Conservation (phyloP, 768 basidiomycete genomes). For the Asterophora parasitica region DNA sequence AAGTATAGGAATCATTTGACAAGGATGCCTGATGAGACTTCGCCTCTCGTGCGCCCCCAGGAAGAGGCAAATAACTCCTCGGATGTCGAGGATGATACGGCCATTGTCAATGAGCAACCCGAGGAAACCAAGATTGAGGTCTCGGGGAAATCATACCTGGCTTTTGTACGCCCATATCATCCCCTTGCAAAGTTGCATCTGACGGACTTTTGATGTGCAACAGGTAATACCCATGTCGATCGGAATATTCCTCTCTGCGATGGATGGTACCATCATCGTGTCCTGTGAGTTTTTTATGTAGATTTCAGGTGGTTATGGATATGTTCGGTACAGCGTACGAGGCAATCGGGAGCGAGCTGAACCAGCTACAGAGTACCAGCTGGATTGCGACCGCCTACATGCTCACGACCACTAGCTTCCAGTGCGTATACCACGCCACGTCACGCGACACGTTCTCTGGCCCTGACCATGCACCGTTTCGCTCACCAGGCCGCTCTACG, state of each 20-base stretch:
- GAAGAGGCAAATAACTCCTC: conserved; percentile 4
- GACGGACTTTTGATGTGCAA: background rate
- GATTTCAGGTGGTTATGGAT: background rate
- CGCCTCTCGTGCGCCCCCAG: conserved; percentile 24
- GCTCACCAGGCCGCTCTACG: conserved; percentile 48
- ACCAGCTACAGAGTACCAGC: conserved; percentile 59
- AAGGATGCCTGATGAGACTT: conserved; percentile 31
- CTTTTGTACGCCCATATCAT: conserved; percentile 13
- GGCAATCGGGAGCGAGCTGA: conserved; percentile 53
- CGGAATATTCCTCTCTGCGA: conserved; percentile 42
- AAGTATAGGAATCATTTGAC: too few relatives aligned
- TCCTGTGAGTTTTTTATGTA: conserved; percentile 28
- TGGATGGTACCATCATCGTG: conserved; percentile 47
- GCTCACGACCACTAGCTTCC: conserved; percentile 55
- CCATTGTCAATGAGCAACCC: conserved; percentile 8
- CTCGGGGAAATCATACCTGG: conserved; percentile 19
- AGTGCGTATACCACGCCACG: conserved; percentile 32
- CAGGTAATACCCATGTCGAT: conserved; percentile 45
- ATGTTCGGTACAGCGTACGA: conserved; percentile 36
- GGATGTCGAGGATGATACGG: conserved; percentile 11
- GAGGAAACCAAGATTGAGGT: conserved; percentile 7
- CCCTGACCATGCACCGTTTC: background rate
- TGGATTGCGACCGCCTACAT: conserved; percentile 66
- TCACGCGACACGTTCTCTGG: background rate
- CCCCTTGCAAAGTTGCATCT: background rate